Conservation (phyloP, 345 rosid species). For the Syzygium aromaticum region DNA sequence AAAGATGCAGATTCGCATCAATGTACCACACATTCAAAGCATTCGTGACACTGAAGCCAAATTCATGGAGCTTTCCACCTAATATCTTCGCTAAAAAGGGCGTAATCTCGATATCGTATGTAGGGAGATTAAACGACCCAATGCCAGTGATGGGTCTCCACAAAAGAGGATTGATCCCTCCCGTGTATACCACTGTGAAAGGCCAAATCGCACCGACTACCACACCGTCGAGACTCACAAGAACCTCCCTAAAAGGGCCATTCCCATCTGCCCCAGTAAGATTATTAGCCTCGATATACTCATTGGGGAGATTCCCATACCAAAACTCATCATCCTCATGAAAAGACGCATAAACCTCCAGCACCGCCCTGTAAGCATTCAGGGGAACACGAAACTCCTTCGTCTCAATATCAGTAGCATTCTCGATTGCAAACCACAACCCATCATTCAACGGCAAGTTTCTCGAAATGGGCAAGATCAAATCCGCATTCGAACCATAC, state of each 20-base stretch:
- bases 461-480: constrained; percentile 72
- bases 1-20: constrained; percentile 87
- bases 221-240: constrained; percentile 58
- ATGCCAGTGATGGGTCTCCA: constrained; percentile 82
- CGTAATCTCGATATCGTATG: constrained; percentile 77
- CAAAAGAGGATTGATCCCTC: constrained; percentile 74
- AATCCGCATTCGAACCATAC: constrained; percentile 44
- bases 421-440: constrained; percentile 75
- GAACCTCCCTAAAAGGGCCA: constrained; percentile 90
- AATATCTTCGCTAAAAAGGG: constrained; percentile 55
- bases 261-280: constrained; percentile 44
- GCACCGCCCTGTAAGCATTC: constrained; percentile 79
- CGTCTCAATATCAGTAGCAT: constrained; percentile 20
- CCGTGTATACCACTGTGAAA: constrained; percentile 79
- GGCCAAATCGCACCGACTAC: constrained; percentile 82
- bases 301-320: constrained; percentile 64
- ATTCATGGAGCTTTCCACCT: constrained; percentile 53
- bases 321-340: constrained; percentile 94
- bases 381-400: constrained; percentile 56
- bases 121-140: constrained; percentile 78
- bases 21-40: constrained; percentile 80
- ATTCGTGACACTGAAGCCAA: constrained; percentile 64
- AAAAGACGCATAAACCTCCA: constrained; percentile 88
- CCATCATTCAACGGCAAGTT: constrained; percentile 63
- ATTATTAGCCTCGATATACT: constrained; percentile 53